Evolutionary conservation across 441 rosid genomes (phyloP).

Genomic region (Dalechampia spathulata): DNA sequence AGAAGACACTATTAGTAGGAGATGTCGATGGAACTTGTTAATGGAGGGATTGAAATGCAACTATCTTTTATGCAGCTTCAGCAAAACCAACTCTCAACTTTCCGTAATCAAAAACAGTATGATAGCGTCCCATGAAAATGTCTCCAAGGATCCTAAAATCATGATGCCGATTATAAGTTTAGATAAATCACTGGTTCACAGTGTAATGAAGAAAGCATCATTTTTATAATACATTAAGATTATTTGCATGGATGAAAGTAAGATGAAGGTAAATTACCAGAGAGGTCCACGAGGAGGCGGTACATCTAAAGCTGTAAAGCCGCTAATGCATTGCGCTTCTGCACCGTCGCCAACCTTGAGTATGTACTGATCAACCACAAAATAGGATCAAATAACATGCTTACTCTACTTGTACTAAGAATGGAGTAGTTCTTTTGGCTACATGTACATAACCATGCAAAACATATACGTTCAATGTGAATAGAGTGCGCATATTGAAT

Average conservation of each 20-base stretch:
- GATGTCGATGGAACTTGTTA: too few relatives aligned
- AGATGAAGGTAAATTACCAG: constrained; percentile 35
- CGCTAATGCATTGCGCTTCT: constrained; percentile 74
- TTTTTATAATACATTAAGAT: too few relatives aligned
- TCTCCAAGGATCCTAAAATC: constrained; percentile 75
- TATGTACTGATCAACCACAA: constrained; percentile 43
- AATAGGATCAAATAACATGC: neutral
- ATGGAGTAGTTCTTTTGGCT: too few relatives aligned
- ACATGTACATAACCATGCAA: too few relatives aligned
- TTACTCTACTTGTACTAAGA: too few relatives aligned
- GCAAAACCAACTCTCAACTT: too few relatives aligned
- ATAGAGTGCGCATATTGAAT: too few relatives aligned
- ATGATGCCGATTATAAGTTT: neutral
- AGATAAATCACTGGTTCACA: too few relatives aligned
- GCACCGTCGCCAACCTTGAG: constrained; percentile 63
- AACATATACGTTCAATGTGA: too few relatives aligned
- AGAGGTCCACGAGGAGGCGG: constrained; percentile 89
- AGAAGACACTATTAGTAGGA: too few relatives aligned
- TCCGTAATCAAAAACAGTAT: constrained; percentile 44
- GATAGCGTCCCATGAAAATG: constrained; percentile 68
- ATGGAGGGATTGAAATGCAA: too few relatives aligned
- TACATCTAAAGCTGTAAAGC: constrained; percentile 68
- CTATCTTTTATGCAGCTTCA: too few relatives aligned
- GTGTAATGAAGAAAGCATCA: neutral
- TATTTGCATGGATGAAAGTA: neutral